These are phyloP conservation scores for Penicillium sp. DNA, from an alignment of 2,329 filamentous ascomycete genomes.

Conservation along the genomic window DNA sequence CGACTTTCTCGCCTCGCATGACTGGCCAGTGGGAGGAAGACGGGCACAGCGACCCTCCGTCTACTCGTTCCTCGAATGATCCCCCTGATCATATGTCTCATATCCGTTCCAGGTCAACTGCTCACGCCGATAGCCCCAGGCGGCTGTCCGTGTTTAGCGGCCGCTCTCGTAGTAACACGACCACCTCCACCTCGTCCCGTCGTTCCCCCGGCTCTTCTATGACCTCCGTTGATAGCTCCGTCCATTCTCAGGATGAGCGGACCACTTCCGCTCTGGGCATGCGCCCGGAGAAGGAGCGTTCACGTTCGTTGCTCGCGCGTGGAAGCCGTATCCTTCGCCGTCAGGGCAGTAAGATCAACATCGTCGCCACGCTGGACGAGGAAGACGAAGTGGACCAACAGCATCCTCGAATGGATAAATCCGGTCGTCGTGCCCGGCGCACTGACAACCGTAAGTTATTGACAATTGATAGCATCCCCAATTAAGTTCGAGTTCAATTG, in stretches of 20 bases:
- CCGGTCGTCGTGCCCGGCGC: slow-evolving; percentile 30
- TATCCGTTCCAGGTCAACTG: slow-evolving; percentile 34
- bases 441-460: slow-evolving; percentile 35
- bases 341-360: slow-evolving; percentile 45
- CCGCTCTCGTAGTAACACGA: slow-evolving; percentile 43
- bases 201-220: slow-evolving; percentile 45
- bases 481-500: not conserved
- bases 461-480: not conserved
- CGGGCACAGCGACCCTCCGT: slow-evolving; percentile 25
- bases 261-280: slow-evolving; percentile 24
- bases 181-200: slow-evolving; percentile 48
- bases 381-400: slow-evolving; percentile 34
- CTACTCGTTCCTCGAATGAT: slow-evolving; percentile 32
- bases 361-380: slow-evolving; percentile 39
- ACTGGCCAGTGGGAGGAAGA: slow-evolving; percentile 22
- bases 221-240: slow-evolving; percentile 33
- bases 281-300: slow-evolving; percentile 34
- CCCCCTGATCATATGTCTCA: slow-evolving; percentile 32
- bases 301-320: slow-evolving; percentile 41
- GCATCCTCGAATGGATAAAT: slow-evolving; percentile 21
- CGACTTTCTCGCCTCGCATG: slow-evolving; percentile 5
- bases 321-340: slow-evolving; percentile 46
- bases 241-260: slow-evolving; percentile 33
- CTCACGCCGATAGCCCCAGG: slow-evolving; percentile 36
- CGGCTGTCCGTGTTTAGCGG: slow-evolving; percentile 39